Conservation (phyloP, 2,329 filamentous ascomycete species). For the Claviceps lovelessii region DNA sequence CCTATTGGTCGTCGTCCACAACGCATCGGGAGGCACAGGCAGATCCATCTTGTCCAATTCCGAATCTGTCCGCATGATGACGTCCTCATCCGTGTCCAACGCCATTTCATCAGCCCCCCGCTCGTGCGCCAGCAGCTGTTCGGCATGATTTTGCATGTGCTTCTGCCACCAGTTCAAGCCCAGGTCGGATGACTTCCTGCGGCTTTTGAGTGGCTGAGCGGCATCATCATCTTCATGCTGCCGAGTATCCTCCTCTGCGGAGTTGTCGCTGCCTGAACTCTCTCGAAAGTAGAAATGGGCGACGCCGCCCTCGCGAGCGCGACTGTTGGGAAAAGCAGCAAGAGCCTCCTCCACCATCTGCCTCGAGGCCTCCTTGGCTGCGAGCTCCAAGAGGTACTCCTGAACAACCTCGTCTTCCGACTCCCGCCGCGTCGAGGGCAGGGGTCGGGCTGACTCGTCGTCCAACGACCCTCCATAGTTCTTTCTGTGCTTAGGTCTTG, state of each 20-base stretch:
- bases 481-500: constrained; percentile 25
- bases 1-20: constrained; percentile 27
- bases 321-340: constrained; percentile 61
- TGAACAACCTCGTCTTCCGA: constrained; percentile 62
- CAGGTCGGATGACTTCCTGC: constrained; percentile 48
- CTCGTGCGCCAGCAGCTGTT: constrained; percentile 43
- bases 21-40: constrained; percentile 23
- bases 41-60: constrained; percentile 30
- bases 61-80: constrained; percentile 23
- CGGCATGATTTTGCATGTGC: constrained; percentile 66
- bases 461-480: constrained; percentile 17
- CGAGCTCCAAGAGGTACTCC: constrained; percentile 63
- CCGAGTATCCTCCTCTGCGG: constrained; percentile 22
- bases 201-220: constrained; percentile 16
- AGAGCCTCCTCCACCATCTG: constrained; percentile 66
- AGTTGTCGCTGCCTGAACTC: constrained; percentile 44
- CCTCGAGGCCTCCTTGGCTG: constrained; percentile 64
- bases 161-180: constrained; percentile 60
- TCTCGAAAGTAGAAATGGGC: constrained; percentile 57
- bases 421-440: constrained; percentile 41
- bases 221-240: constrained; percentile 13
- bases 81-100: constrained; percentile 14
- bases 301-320: constrained; percentile 53
- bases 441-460: constrained; percentile 17
- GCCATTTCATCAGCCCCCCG: constrained; percentile 16